phyloP scores from a whole-genome alignment of 331 rosid genomes.

The Rhamnella rubrinervis region DNA sequence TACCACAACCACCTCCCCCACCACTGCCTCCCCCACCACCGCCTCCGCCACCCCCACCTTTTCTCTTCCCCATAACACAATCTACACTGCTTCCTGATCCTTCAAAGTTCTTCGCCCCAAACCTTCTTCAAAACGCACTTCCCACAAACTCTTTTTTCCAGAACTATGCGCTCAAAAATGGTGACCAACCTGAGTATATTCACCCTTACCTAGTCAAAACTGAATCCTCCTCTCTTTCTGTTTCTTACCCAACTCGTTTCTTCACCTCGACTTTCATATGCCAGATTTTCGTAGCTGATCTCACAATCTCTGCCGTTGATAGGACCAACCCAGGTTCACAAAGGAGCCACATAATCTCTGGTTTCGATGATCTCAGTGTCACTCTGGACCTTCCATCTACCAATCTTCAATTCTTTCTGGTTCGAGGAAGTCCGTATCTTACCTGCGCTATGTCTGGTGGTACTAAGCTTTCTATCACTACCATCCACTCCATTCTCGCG shows the following conservation, averaged over 20 bases:
- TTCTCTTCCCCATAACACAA: constrained; percentile 51
- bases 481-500: constrained; percentile 57
- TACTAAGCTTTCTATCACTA: constrained; percentile 50
- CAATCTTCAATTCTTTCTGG: constrained; percentile 61
- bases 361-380: constrained; percentile 61
- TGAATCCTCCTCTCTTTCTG: constrained; percentile 51
- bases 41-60: constrained; percentile 18
- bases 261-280: constrained; percentile 39
- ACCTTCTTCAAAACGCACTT: constrained; percentile 58
- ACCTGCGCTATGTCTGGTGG: constrained; percentile 38
- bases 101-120: constrained; percentile 54
- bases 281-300: constrained; percentile 59
- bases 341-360: constrained; percentile 46
- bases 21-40: background rate
- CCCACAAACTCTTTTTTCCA: constrained; percentile 89
- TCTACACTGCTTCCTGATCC: constrained; percentile 79
- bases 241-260: constrained; percentile 62
- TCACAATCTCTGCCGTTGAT: constrained; percentile 50
- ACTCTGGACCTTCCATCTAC: constrained; percentile 67
- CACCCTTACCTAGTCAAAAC: constrained; percentile 81
- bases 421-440: constrained; percentile 83
- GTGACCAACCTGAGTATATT: constrained; percentile 68
- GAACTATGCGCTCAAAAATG: constrained; percentile 62
- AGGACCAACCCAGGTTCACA: constrained; percentile 24
- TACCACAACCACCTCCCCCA: background rate